These are phyloP conservation scores for Sonneratia caseolaris DNA, from an alignment of 345 rosid species.

Conservation along the genomic window DNA sequence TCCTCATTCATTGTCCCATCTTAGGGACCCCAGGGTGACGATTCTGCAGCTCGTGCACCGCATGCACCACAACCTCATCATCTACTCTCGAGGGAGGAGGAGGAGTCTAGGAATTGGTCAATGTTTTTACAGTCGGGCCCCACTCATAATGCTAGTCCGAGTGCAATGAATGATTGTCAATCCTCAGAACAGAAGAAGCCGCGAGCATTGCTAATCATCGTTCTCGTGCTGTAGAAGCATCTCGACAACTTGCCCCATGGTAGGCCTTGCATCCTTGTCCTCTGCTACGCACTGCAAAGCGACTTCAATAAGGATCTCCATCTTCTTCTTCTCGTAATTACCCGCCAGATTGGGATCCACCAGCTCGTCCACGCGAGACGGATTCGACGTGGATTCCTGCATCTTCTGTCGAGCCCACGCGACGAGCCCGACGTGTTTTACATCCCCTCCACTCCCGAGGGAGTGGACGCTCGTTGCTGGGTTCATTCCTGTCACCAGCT, in stretches of 20 bases:
- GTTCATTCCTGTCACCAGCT: conserved; percentile 25
- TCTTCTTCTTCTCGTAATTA: conserved; percentile 3
- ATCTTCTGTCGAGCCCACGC: conserved; percentile 19
- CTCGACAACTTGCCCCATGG: conserved; percentile 25
- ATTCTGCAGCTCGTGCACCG: no score
- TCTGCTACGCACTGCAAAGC: conserved; percentile 27
- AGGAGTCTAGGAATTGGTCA: no score
- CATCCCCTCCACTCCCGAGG: not conserved
- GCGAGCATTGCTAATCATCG: not conserved
- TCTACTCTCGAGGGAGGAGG: no score
- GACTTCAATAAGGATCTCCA: conserved; percentile 16
- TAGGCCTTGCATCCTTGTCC: conserved; percentile 27
- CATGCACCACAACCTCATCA: no score
- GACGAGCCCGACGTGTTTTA: conserved; percentile 14
- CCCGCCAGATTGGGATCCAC: conserved; percentile 12
- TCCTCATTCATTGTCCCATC: no score
- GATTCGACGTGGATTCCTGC: not conserved
- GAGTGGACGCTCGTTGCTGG: not conserved
- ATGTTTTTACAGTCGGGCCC: no score
- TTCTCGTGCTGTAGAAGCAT: conserved; percentile 13
- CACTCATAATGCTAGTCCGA: no score
- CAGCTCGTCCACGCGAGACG: conserved; percentile 14
- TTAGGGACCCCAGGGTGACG: no score
- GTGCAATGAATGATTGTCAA: no score
- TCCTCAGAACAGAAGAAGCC: not conserved